A percentile compares a stretch with the other conserved stretches of the same genome.
Conservation (phyloP, 306 rosid genomes). For the Citrullus amarus region DNA sequence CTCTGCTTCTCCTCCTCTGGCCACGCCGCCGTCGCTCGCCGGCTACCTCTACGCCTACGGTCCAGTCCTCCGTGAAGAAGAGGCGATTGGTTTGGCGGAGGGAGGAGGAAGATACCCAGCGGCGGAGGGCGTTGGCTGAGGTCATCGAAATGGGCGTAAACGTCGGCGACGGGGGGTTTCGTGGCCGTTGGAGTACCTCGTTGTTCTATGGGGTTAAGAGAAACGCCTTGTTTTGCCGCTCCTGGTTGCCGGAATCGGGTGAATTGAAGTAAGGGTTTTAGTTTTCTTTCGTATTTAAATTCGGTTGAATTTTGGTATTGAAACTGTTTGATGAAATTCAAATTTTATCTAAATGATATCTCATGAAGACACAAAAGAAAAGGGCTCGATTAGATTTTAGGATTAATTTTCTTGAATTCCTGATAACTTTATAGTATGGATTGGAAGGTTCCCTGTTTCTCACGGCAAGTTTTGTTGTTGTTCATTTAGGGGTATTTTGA, state of each 20-base stretch:
- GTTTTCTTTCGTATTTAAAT: background rate
- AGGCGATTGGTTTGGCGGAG: conserved; percentile 40
- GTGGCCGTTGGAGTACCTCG: conserved; percentile 46
- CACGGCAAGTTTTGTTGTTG: conserved; percentile 6
- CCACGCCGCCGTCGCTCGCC: conserved; percentile 46
- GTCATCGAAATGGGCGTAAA: conserved; percentile 37
- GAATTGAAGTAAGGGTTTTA: conserved; percentile 47
- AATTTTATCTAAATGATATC: background rate
- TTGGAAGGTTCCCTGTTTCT: conserved; percentile 10
- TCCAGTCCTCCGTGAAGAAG: conserved; percentile 37
- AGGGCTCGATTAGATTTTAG: background rate
- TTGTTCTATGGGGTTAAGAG: conserved; percentile 52
- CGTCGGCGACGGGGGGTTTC: conserved; percentile 20
- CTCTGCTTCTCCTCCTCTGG: conserved; percentile 37
- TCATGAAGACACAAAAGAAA: background rate
- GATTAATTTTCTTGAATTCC: background rate
- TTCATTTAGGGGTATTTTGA: conserved; percentile 68
- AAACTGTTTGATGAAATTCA: background rate
- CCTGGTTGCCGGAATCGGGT: conserved; percentile 61
- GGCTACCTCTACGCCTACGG: conserved; percentile 6
- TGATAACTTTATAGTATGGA: background rate
- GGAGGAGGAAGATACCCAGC: conserved; percentile 71
- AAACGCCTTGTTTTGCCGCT: conserved; percentile 68
- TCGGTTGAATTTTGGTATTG: background rate
- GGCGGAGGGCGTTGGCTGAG: conserved; percentile 72